These are phyloP conservation scores for Quercus tomentella DNA, from an alignment of 331 rosid species.

Conservation along the genomic window DNA sequence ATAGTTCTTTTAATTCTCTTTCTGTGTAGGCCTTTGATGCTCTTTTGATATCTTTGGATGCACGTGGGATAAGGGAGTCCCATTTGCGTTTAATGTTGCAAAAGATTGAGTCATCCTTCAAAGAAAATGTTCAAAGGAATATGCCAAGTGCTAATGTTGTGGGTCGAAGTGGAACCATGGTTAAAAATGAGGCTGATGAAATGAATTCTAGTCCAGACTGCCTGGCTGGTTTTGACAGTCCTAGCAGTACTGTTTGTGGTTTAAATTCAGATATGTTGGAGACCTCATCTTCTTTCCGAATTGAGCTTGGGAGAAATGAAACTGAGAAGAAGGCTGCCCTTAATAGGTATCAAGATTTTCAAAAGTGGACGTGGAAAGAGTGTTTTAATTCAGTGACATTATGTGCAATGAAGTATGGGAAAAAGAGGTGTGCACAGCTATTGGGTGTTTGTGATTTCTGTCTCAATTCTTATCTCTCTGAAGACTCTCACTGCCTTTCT, in stretches of 20 bases:
- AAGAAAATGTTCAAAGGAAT: constrained; percentile 62
- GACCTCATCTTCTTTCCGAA: constrained; percentile 71
- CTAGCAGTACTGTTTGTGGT: constrained; percentile 62
- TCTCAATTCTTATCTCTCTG: constrained; percentile 53
- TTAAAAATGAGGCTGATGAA: constrained; percentile 59
- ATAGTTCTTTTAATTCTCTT: constrained; percentile 11
- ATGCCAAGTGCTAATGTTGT: constrained; percentile 24
- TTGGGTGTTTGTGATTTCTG: constrained; percentile 71
- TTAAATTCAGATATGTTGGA: constrained; percentile 51
- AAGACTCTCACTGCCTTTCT: constrained; percentile 73
- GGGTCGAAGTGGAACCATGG: constrained; percentile 23
- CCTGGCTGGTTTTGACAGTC: constrained; percentile 58
- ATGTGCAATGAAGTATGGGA: constrained; percentile 68
- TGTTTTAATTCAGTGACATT: constrained; percentile 61
- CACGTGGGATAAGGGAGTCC: constrained; percentile 92
- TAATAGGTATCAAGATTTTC: constrained; percentile 84
- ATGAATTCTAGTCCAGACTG: constrained; percentile 37
- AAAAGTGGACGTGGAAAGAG: constrained; percentile 90
- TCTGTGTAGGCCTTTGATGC: constrained; percentile 72
- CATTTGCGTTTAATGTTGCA: constrained; percentile 92
- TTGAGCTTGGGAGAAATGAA: constrained; percentile 78
- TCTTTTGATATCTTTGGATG: constrained; percentile 72
- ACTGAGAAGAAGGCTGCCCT: constrained; percentile 70
- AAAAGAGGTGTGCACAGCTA: constrained; percentile 61
- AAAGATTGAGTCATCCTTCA: constrained; percentile 74